These are phyloP conservation scores for Rhodotorula sp. DNA, from an alignment of 1,284 basidiomycete genomes.

Conservation along the genomic window DNA sequence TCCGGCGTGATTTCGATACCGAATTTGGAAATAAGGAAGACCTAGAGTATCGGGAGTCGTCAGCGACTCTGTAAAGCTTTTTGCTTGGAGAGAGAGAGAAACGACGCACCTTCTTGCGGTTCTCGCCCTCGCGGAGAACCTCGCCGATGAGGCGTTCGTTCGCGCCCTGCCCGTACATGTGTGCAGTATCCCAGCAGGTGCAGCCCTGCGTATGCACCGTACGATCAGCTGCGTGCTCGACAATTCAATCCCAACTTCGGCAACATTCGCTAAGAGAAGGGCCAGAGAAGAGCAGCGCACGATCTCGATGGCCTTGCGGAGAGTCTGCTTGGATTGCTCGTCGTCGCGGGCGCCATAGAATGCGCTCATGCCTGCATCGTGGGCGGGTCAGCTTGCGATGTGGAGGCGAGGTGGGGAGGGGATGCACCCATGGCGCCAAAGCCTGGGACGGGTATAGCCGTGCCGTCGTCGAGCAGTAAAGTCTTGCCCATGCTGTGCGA, in stretches of 20 bases:
- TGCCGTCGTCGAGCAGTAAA: slow-evolving; percentile 7
- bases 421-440: slow-evolving; percentile 28
- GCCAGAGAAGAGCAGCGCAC: background rate
- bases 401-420: background rate
- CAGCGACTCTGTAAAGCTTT: too few relatives aligned
- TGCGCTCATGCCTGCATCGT: slow-evolving; percentile 4
- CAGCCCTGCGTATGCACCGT: slow-evolving; percentile 17
- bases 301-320: slow-evolving; percentile 39
- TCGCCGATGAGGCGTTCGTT: slow-evolving; percentile 42
- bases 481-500: slow-evolving; percentile 15
- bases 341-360: slow-evolving; percentile 35
- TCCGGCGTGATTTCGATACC: slow-evolving; percentile 4
- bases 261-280: background rate
- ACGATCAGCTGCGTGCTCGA: too few relatives aligned
- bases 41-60: background rate
- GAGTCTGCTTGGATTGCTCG: slow-evolving; percentile 28
- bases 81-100: background rate
- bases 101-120: slow-evolving; percentile 19
- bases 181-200: slow-evolving; percentile 32
- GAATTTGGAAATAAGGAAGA: slow-evolving; percentile 43
- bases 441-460: slow-evolving; percentile 15
- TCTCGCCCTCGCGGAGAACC: slow-evolving; percentile 21
- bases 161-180: slow-evolving; percentile 32
- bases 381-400: too few relatives aligned
- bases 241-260: background rate